Conservation (phyloP, 495 filamentous ascomycete species). For the Podospora australis region DNA sequence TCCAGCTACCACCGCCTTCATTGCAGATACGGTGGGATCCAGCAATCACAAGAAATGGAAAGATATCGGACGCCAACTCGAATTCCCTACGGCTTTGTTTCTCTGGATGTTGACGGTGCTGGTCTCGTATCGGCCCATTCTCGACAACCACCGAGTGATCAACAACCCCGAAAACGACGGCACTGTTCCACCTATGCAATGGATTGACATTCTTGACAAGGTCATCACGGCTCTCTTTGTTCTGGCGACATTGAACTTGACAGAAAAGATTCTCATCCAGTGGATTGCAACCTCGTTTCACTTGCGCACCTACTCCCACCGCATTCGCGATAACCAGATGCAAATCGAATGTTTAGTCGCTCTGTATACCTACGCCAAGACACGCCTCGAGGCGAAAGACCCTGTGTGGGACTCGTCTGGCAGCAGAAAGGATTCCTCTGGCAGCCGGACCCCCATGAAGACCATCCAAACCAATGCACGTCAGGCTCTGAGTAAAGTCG, state of each 20-base stretch:
- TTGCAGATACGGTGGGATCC: conserved; percentile 75
- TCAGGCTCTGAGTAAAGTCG: conserved; percentile 68
- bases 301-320: conserved; percentile 79
- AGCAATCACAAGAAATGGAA: conserved; percentile 86
- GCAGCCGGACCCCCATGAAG: conserved; percentile 65
- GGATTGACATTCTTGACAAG: conserved; percentile 79
- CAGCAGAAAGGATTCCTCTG: conserved; percentile 36
- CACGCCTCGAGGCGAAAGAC: conserved; percentile 63
- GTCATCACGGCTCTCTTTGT: conserved; percentile 81
- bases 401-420: conserved; percentile 44
- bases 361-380: conserved; percentile 78
- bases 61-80: conserved; percentile 79
- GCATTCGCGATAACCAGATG: conserved; percentile 90
- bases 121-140: conserved; percentile 61
- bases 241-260: conserved; percentile 69
- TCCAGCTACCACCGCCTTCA: conserved; percentile 56
- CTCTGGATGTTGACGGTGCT: conserved; percentile 88
- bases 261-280: conserved; percentile 92
- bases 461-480: conserved; percentile 64
- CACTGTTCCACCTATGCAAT: conserved; percentile 46
- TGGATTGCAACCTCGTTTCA: conserved; percentile 94
- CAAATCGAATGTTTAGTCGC: conserved; percentile 31
- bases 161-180: conserved; percentile 36
- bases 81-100: conserved; percentile 81
- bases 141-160: conserved; percentile 65